phyloP scores from a whole-genome alignment of 163 green algal genomes.

The Prototheca stagnorum region DNA sequence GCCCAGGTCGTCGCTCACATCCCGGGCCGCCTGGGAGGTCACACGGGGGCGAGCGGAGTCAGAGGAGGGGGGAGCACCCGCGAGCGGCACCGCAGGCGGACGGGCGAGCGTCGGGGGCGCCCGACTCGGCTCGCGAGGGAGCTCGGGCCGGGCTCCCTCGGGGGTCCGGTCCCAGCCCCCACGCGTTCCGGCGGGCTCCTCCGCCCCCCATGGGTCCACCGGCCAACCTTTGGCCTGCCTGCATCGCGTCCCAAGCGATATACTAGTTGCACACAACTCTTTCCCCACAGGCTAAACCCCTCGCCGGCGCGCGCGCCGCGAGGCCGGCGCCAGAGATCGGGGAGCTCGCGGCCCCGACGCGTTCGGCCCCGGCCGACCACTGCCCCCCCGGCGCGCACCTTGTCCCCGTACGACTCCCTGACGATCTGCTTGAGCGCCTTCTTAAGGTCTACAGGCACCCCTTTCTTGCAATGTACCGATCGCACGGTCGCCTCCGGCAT shows the following conservation, averaged over 20 bases:
- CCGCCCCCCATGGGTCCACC: too few relatives aligned
- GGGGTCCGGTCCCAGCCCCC: too few relatives aligned
- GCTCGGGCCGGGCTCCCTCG: too few relatives aligned
- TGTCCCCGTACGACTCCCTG: constrained; percentile 21
- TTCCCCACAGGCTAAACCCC: too few relatives aligned
- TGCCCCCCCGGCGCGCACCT: constrained; percentile 13
- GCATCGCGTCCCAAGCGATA: too few relatives aligned
- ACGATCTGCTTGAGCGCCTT: constrained; percentile 50
- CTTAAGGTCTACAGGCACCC: constrained; percentile 54
- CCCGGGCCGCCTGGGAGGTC: constrained; percentile 29
- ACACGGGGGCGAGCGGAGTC: not conserved
- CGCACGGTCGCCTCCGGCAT: constrained; percentile 35
- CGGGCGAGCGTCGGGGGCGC: not conserved
- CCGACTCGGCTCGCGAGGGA: not conserved
- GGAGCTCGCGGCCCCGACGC: too few relatives aligned
- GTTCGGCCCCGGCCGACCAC: too few relatives aligned
- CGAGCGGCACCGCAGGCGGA: not conserved
- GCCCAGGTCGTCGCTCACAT: constrained; percentile 53
- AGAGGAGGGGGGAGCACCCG: not conserved
- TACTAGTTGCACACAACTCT: too few relatives aligned
- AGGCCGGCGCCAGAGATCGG: too few relatives aligned
- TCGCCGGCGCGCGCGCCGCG: too few relatives aligned
- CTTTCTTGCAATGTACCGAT: constrained; percentile 67
- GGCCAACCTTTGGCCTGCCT: too few relatives aligned
- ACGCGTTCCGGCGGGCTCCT: too few relatives aligned